Evolutionary conservation across 106 monocot genomes (phyloP), one percentile per base, ranked within the genome.

Genomic region (Vanilla planifolia): DNA sequence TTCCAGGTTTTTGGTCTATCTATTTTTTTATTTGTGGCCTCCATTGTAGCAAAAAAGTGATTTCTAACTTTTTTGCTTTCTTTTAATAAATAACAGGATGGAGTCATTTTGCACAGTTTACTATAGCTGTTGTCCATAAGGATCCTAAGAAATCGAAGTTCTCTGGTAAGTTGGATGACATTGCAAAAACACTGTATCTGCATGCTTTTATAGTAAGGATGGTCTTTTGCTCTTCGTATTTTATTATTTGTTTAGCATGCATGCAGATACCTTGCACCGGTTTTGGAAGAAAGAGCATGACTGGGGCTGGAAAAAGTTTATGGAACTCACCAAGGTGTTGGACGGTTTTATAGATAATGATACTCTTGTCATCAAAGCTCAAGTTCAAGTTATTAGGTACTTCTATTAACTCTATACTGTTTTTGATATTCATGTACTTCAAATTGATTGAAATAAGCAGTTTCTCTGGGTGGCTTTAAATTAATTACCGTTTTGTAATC

Each of bases 281-380:
- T 96, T 96, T 66, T 90, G 95, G 82, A 96, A 96, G 61, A 90
- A 95, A 68, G 95, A 96, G 62, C 95, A 90, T 70, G 89, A 94
- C 52, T 94, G 94, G 94, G 94, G 94, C 1, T 94, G 94, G 94
- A 94, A 94, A 72, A 94, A 94, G 41, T 94, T 94, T 63, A 89
- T 94, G 79, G 89, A 94, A 67, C 48, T 89, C 14, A 75, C 83
- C 41, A 90, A 86, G 73, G 69, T 96, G 6, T 45, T 65, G n/a
- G 95, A 96, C 41, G 95, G 90, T 9, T 96, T 90, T 77, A 53
- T 96, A 66, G 83, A 74, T 50, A 65, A 63, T 27, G 95, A 90
- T 43, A 78, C 75, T 55, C 89, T 96, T 48, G 71, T 81, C 48
- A 96, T 90, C 47, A 96, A 90, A 78, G 95, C 86, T 55, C 80